Base-by-base conservation (phyloP, 345 rosid genomes). In the Dipteronia dyeriana region DNA sequence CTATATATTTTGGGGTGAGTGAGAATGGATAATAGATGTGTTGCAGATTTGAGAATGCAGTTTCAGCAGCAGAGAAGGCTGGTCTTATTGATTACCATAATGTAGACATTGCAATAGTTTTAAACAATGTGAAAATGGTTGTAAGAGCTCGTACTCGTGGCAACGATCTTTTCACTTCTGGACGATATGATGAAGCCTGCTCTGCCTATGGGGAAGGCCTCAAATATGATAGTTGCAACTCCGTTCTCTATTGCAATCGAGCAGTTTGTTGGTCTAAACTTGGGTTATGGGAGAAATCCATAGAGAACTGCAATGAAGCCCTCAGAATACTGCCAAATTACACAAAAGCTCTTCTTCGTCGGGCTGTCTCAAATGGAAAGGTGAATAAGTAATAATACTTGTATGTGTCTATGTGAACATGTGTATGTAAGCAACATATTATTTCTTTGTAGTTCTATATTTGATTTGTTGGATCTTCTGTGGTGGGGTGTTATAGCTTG, bases 251-350 rank as follows among this genome's bases (percentile, higher is more conserved):
- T 62, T 96, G 98, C 82, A 96, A 96, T 75, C 87, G 98, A 89
- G 98, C 99, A 26, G 93, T 93, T 31, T 96, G 99, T 83, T 96
- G 99, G 99, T 91, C 87, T 76, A 96, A 96, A 80, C 97, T 92
- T 3, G 97, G 97, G 75, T 65, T 79, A 59, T 96, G 95, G 98
- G 97, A 91, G 75, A 87, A 88, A 77, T 94, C 98, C 76, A 77
- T 94, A 53, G 97, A 90, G 75, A 98, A 94, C 62, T 96, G 97
- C 88, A 92, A 89, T 80, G 91, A 89, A 71, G 97, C 99, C 0
- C 82, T 96, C 43, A 80, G 76, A 70, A 84, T 92, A 79, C 97
- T 90, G 19, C 93, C 97, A 2, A 88, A 79, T 78, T 94, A 94
- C 79, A 83, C 79, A 26, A 94, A 96, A 84, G 99, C 99, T 41